Evolutionary conservation across 176 grass and related monocot genomes (phyloP).

Genomic region (Zea luxurians): DNA sequence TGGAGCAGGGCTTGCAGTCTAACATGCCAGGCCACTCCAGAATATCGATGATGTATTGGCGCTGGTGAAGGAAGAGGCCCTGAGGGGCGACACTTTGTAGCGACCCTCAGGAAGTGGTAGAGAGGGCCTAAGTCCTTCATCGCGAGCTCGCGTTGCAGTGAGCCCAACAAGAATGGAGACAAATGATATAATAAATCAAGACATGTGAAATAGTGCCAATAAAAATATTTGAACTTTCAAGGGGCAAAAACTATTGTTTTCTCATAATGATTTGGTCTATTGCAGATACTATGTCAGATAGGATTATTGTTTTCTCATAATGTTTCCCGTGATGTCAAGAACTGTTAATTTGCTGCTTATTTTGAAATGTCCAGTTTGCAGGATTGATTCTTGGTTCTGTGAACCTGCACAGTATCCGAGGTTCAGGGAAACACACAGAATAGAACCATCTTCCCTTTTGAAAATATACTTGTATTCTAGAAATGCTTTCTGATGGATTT

Average conservation of each 20-base stretch:
- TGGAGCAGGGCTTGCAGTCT: too few relatives aligned
- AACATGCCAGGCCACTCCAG: too few relatives aligned
- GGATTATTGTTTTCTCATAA: background rate
- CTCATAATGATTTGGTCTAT: background rate
- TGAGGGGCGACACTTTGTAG: too few relatives aligned
- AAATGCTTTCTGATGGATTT: conserved; percentile 30
- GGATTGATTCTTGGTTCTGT: background rate
- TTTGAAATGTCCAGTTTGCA: background rate
- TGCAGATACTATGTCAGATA: conserved; percentile 1
- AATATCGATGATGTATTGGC: too few relatives aligned
- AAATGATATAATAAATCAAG: background rate
- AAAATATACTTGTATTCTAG: conserved; percentile 4
- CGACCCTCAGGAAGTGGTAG: too few relatives aligned
- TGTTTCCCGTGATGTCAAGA: background rate
- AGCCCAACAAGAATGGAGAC: background rate
- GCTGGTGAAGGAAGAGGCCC: too few relatives aligned
- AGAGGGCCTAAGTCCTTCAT: too few relatives aligned
- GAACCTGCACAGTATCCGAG: background rate
- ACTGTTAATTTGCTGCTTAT: background rate
- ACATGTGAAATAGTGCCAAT: conserved; percentile 16
- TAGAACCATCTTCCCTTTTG: background rate
- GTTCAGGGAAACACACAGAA: background rate
- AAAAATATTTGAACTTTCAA: background rate
- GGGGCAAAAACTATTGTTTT: background rate
- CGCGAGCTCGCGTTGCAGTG: too few relatives aligned